Conservation (phyloP, 306 rosid genomes). For the Cucurbita ficifolia region DNA sequence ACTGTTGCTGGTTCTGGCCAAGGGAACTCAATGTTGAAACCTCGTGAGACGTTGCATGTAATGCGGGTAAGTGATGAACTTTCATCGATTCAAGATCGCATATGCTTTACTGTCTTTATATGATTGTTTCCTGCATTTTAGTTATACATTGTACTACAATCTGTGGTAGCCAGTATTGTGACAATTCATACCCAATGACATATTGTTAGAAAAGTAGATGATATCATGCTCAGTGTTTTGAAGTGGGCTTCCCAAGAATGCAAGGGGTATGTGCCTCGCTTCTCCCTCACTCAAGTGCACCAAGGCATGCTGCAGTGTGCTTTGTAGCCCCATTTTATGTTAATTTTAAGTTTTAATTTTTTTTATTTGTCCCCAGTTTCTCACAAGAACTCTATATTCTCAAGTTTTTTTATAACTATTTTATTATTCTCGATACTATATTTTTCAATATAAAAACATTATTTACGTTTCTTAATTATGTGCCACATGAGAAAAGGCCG, state of each 20-base stretch:
- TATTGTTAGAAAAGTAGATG: background rate
- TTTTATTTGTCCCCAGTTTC: too few species aligned
- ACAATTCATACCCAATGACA: background rate
- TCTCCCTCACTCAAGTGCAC: background rate
- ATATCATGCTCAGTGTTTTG: background rate
- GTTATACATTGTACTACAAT: background rate
- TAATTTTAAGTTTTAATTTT: too few species aligned
- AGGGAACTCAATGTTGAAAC: conserved; percentile 65
- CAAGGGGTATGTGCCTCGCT: background rate
- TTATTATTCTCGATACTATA: background rate
- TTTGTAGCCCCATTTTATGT: background rate
- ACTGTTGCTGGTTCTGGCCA: conserved; percentile 70
- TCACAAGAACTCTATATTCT: too few species aligned
- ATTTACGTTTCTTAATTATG: background rate
- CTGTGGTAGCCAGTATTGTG: background rate
- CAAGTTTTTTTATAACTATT: too few species aligned
- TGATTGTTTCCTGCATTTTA: background rate
- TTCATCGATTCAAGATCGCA: conserved; percentile 1
- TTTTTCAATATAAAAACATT: background rate
- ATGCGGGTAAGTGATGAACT: conserved; percentile 60
- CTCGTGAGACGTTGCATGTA: conserved; percentile 64
- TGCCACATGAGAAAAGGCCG: background rate
- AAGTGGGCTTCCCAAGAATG: background rate
- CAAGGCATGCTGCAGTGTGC: background rate
- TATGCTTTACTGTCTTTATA: background rate